Conservation (phyloP, 2,329 filamentous ascomycete genomes). For the Pseudogymnoascus sp. region DNA sequence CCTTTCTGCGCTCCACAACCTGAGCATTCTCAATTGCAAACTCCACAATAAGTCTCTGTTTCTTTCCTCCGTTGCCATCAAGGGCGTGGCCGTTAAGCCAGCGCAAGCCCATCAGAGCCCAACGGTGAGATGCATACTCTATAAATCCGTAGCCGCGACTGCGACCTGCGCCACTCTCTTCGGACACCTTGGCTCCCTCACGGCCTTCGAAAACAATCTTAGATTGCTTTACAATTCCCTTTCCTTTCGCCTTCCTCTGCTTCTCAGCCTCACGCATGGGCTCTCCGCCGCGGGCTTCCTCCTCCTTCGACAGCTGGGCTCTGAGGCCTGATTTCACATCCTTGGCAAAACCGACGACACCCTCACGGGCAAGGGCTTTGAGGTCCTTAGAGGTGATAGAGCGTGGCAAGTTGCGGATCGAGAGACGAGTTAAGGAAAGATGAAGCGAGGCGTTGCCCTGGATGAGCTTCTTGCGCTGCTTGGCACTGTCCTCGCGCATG, state of each 20-base stretch:
- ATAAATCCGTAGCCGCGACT: constrained; percentile 95
- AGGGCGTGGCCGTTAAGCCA: constrained; percentile 77
- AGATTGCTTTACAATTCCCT: constrained; percentile 78
- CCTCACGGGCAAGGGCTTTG: constrained; percentile 82
- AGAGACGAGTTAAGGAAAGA: constrained; percentile 80
- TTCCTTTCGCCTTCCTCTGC: constrained; percentile 70
- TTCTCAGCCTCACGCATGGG: constrained; percentile 75
- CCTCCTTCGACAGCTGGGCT: constrained; percentile 78
- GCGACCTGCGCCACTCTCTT: constrained; percentile 67
- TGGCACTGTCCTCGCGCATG: constrained; percentile 78
- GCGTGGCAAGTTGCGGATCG: constrained; percentile 82
- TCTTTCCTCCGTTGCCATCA: constrained; percentile 59
- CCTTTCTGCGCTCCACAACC: constrained; percentile 72
- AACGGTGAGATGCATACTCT: constrained; percentile 89
- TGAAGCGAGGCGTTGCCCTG: constrained; percentile 86
- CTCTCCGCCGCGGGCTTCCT: constrained; percentile 68
- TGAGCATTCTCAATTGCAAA: constrained; percentile 98
- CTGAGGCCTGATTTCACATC: constrained; percentile 76
- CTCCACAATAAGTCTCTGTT: constrained; percentile 85
- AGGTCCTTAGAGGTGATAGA: constrained; percentile 77
- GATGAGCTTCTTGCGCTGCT: constrained; percentile 82
- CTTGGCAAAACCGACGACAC: constrained; percentile 86
- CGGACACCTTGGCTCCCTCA: constrained; percentile 74
- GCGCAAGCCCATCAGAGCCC: constrained; percentile 86
- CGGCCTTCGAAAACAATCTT: constrained; percentile 90